phyloP scores from a whole-genome alignment of 225 moss, liverwort and hornwort species.

The Anthoceros angustus region DNA sequence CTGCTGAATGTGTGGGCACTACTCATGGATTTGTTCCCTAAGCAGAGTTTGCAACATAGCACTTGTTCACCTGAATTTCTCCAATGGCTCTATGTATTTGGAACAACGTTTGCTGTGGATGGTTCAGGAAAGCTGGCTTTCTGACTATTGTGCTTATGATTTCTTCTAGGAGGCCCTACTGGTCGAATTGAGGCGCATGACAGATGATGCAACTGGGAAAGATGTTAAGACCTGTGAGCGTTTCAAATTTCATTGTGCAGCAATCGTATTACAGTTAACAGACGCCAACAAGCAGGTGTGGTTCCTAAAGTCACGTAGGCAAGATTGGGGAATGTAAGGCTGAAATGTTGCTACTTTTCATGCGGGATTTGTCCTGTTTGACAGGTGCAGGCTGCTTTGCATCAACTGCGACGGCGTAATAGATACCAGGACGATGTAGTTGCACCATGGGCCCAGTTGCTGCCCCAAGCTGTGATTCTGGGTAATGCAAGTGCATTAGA shows the following conservation, averaged over 20 bases:
- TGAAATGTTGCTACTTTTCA: neutral
- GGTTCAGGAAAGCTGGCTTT: neutral
- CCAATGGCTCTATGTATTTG: conserved; percentile 14
- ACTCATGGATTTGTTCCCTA: no score
- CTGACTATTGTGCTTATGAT: neutral
- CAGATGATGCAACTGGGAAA: conserved; percentile 16
- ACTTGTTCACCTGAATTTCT: conserved; percentile 35
- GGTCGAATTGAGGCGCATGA: conserved; percentile 35
- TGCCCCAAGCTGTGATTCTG: conserved; percentile 35
- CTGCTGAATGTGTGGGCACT: no score
- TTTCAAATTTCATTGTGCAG: conserved; percentile 64
- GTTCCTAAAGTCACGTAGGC: neutral
- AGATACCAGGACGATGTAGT: conserved; percentile 61
- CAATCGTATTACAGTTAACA: conserved; percentile 59
- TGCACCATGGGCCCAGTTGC: conserved; percentile 55
- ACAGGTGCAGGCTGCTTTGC: conserved; percentile 67
- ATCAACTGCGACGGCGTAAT: conserved; percentile 59
- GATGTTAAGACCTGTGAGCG: conserved; percentile 42
- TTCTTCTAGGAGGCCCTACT: conserved; percentile 22
- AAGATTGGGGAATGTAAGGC: conserved; percentile 7
- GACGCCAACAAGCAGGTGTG: conserved; percentile 77
- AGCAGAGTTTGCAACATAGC: conserved; percentile 28
- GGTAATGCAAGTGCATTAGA: conserved; percentile 37
- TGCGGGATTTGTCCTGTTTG: conserved; percentile 9
- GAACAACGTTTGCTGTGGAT: conserved; percentile 10